A percentile compares a stretch with the other conserved stretches of the same genome.
These are phyloP conservation scores for Calendula officinalis DNA, from an alignment of 129 eudicot species.

Conservation along the genomic window DNA sequence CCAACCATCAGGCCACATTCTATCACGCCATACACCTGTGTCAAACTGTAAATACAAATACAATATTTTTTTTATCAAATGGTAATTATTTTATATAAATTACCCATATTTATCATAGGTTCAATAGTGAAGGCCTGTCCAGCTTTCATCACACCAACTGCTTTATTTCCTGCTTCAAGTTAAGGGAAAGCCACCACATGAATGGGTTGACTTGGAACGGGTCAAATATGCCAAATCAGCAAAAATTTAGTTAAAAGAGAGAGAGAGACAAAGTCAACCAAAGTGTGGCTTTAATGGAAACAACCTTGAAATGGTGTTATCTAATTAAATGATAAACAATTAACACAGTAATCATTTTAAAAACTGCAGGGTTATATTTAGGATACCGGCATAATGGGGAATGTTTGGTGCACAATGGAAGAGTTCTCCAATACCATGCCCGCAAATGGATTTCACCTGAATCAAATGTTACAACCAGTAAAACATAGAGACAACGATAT, in stretches of 20 bases:
- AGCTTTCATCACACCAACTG: slow-evolving; percentile 95
- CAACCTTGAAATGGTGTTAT: not conserved
- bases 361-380: slow-evolving; percentile 13
- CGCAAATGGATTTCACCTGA: slow-evolving; percentile 78
- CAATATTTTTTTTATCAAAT: not conserved
- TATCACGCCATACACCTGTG: slow-evolving; percentile 83
- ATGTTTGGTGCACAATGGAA: slow-evolving; percentile 97
- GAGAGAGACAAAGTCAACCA: not conserved
- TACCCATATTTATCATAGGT: slow-evolving; percentile 90
- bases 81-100: not conserved
- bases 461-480: not conserved
- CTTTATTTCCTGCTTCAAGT: slow-evolving; percentile 73
- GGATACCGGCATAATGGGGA: slow-evolving; percentile 95
- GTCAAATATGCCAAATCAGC: not conserved
- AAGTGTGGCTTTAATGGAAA: not conserved
- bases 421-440: slow-evolving; percentile 96
- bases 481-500: not conserved
- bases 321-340: too few relatives aligned
- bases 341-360: too few relatives aligned
- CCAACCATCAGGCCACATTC: slow-evolving; percentile 99
- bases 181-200: slow-evolving; percentile 32
- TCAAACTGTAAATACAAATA: slow-evolving; percentile 6
- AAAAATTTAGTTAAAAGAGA: too few relatives aligned
- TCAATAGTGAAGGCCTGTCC: slow-evolving; percentile 92
- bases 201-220: not conserved